Evolutionary conservation across 2,329 filamentous ascomycete species (phyloP), one percentile per base, ranked within the genome.

Genomic region (Neonectria ditissima): DNA sequence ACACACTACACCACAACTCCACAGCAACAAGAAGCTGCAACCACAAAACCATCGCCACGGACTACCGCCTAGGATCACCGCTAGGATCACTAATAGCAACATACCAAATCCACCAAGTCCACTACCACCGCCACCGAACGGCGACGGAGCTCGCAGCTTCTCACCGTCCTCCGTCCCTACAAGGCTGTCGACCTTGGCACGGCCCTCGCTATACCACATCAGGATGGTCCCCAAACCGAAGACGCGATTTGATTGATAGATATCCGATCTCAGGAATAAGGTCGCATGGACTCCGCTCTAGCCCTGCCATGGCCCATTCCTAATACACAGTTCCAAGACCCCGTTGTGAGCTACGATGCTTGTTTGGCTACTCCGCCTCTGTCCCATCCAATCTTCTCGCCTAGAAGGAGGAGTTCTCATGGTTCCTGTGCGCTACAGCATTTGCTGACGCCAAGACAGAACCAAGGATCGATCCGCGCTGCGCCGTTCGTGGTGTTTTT

Each of bases 291-390:
- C 44, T 48, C 54, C 22, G 44, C 32, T 24, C 32, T 22, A 59
- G 50, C 56, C 48, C 56, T 59, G 48, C 22, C 18, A n/a, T 18
- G 28, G 48, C 39, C 20, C 39, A 59, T 30, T 20, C 16, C 50
- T 37, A 26, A 28, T 60, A 22, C 26, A 26, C 22, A 55, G 32
- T 51, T 24, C 22, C 9, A 41, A 39, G 32, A 37, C 11, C 18
- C 18, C 32, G 26, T 63, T 45, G 41, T 60, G 55, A 45, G 47
- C 55, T 44, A 61, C 55, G 51, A 71, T 71, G 69, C 67, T 68
- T 72, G 66, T 64, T 66, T 62, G 30, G 53, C 16, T 39, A 43
- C 59, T 52, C 55, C 41, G 61, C 45, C 48, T 57, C 57, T 64
- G 51, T 41, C 54, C 61, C 39, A 59, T 62, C 34, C 56, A 53